Evolutionary conservation across 2,329 filamentous ascomycete genomes (phyloP), one percentile per base, ranked within the genome.

Genomic region (Colletotrichum australisinense): DNA sequence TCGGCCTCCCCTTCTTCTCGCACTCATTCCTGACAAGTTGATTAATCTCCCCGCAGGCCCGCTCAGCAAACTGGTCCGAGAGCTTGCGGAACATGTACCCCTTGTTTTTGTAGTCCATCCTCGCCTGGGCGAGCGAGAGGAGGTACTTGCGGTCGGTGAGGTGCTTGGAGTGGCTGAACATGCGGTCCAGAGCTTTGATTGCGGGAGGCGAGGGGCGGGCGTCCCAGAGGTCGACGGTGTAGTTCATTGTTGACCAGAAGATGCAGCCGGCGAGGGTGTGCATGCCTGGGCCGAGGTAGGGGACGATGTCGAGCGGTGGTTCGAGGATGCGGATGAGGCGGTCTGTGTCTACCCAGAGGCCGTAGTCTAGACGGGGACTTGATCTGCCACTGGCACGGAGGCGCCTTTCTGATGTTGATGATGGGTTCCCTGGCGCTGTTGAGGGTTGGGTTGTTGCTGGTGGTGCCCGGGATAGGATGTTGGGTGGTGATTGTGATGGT

Each of bases 161-260:
- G 16, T 53, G 46, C 12, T 46, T 8, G 4, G 63, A 63, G 35
- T 65, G 59, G 26, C 38, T 55, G 30, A 72, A 65, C 38, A 74
- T 42, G 59, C 64, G 62, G 26, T 73, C 70, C 9, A 73, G 46
- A 3, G 46, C 46, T 14, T 38, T 63, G 35, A 14, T 35, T 0
- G 73, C 60, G 9, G 32, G 55, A 6, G 56, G 28, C 2, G 56
- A 35, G 2, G 59, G n/a, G 35, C 66, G 73, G 8, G 65, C 56
- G 38, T 74, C 62, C 73, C 69, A 74, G 16, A 74, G 69, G 46
- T 73, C 60, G 58, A 69, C 42, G 53, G 62, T 67, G 63, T 74
- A 72, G 38, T 66, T 57, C 59, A 76, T 52, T 19, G 63, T 69
- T 12, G 73, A 66, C 75, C 75, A 76, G 59, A 76, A 75, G 14